Evolutionary conservation across 2,329 filamentous ascomycete species (phyloP), one percentile per base, ranked within the genome.

Genomic region (Aspergillus fumigatiaffinis): DNA sequence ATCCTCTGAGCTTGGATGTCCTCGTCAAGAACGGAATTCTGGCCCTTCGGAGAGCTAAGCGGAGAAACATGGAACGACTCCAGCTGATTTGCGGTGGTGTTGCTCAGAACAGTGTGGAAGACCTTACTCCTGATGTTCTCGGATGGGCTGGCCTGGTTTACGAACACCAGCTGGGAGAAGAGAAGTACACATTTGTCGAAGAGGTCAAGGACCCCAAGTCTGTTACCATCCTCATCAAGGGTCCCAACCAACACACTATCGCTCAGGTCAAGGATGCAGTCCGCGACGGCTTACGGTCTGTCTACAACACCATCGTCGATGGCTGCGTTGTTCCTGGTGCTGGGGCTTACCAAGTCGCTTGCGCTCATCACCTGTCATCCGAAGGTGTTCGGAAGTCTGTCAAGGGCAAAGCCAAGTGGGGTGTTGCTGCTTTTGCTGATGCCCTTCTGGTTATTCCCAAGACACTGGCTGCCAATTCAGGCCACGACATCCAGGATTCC

Each of bases 261-360:
- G 87, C 90, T 14, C 94, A 99, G 77, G 92, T 99, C 71, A 96
- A 92, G 64, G 94, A 99, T 73, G 94, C 94, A 2, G 94, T 97
- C 48, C 87, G 94, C 54, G 94, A 99, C 73, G 94, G 94, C 61
- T 83, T 99, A 65, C 87, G 94, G 71, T 96, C 91, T 73, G 94
- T 97, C 51, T 97, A 97, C 85, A 99, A 99, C 82, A 96, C 96
- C 83, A 97, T 99, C 74, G 93, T 97, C n/a, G 94, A 99, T 75
- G 87, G 88, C 77, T 93, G 90, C 66, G 94, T 99, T 21, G 91
- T 99, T 26, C 94, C 94, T 1, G 94, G 94, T 57, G 94, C 87
- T 57, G 94, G 94, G 68, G 91, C 94, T 51, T 99, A 96, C 86
- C 94, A 99, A 77, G 87, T 99, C 49, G 92, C 94, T 32, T 96